Evolutionary conservation across 208 protist genomes (phyloP), one percentile per base, ranked within the genome.

Genomic region (Trypanosoma cruzi): DNA sequence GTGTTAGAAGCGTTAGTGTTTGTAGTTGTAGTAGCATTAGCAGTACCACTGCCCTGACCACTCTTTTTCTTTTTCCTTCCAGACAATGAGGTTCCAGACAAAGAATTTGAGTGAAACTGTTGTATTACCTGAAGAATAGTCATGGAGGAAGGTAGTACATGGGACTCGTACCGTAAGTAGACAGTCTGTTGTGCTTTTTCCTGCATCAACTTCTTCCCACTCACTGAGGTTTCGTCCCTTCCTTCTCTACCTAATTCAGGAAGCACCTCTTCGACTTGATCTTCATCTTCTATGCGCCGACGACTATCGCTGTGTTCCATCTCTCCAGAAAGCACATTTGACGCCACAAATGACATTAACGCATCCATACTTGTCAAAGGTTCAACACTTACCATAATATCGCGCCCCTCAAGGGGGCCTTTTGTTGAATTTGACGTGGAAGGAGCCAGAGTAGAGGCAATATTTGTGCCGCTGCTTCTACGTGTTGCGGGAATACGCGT

Each of bases 71-170:
- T 46, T 10, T 61, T 22, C 36, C 56, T 66, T 28, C 37, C 10
- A 26, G 31, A 48, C 3, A 32, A 61, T 29, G 56, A 29, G n/a
- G 7, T 20, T 7, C 20, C 20, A 11, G 31, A 67, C 56, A 32
- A 79, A 63, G 40, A 75, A 50, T 24, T 50, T 6, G 49, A 8
- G n/a, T 66, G 42, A 61, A 66, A 71, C 28, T 64, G 68, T 74
- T 94, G 80, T 56, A 91, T 49, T 22, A 96, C 69, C 34, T 96
- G 86, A 42, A 93, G 54, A 53, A 91, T 82, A 20, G 88, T 92
- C 80, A 93, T 89, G 28, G 85, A 90, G 13, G 80, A 82, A 46
- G 87, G 90, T 50, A 96, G 78, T 22, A 93, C 79, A 64, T 94
- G 71, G 1, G 68, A 61, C 11, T 73, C 84, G 57, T 79, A 87